Evolutionary conservation across 2,329 filamentous ascomycete genomes (phyloP), one percentile per base, ranked within the genome.

Genomic region (Chalara sp.): DNA sequence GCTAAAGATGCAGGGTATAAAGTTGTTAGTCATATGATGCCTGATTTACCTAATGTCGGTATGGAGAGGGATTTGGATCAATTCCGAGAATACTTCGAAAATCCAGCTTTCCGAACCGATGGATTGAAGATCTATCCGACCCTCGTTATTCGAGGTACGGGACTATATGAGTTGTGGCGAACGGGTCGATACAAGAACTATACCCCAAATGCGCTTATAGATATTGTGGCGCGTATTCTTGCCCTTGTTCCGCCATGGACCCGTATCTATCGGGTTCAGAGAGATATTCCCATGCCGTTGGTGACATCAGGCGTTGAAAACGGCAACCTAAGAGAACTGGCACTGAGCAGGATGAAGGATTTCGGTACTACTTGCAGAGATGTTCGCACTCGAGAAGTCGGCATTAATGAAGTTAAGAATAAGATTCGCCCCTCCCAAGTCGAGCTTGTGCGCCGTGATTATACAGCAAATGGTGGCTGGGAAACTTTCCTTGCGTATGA

Each of bases 1-100:
- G 84, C 93, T 56, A 99, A 99, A 70, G 95, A 99, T 68, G 90
- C 95, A 5, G 93, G 93, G 1, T 99, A 96, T 79, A 99, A 99
- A 69, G 93, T 99, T 1, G 93, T 99, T 56, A 95, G 89, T 59
- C 93, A 99, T 71, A 99, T 99, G 93, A 99, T 99, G 93, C 93
- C 93, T 1, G 93, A 99, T 66, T 72, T 99, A 45, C 93, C 93
- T 4, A 99, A 99, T 62, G 93, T 99, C 2, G 93, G 93, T 51
- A 96, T 97, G 87, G 95, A 99, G 71, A 86, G 93, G 62, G 93
- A 99, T 66, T 76, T 99, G 42, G 91, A 95, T 64, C 93, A 99
- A 62, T 99, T 99, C 70, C 81, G 89, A 57, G 95, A 99, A 67
- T 99, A 99, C 68, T 99, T 99, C 63, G 90, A 96, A 66, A 97